A percentile compares a stretch with the other conserved stretches of the same genome.
Conservation (phyloP, 2,329 filamentous ascomycete species). For the Fusarium sarcochroum region DNA sequence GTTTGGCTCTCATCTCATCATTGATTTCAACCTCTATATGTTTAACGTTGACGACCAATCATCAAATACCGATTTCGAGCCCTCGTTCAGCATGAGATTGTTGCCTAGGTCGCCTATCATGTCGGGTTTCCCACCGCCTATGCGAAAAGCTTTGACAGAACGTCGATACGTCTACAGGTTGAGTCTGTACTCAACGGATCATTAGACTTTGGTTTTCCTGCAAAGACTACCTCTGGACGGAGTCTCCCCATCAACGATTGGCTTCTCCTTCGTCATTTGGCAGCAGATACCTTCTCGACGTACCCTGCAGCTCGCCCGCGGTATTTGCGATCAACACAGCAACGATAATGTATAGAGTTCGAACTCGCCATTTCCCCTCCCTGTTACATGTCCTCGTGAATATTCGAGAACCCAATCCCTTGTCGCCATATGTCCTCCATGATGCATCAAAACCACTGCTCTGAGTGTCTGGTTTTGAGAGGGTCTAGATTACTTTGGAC, state of each 20-base stretch:
- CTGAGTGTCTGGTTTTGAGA: too few species aligned
- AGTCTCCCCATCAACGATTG: too few species aligned
- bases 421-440: not conserved
- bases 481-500: not conserved
- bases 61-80: not conserved
- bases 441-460: too few species aligned
- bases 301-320: too few species aligned
- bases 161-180: not conserved
- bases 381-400: not conserved
- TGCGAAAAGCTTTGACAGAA: not conserved
- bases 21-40: not conserved
- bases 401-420: not conserved
- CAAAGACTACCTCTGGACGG: not conserved
- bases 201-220: not conserved
- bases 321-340: not conserved
- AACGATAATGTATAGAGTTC: not conserved
- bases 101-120: too few species aligned
- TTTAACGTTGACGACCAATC: not conserved
- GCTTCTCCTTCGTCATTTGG: too few species aligned
- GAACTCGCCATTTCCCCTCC: not conserved
- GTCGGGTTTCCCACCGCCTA: not conserved
- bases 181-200: too few species aligned
- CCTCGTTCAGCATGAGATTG: not conserved
- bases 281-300: not conserved
- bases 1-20: not conserved